A percentile compares a stretch with the other conserved stretches of the same genome.
Evolutionary conservation across 106 monocot genomes (phyloP).

Genomic region (Acorus calamus): DNA sequence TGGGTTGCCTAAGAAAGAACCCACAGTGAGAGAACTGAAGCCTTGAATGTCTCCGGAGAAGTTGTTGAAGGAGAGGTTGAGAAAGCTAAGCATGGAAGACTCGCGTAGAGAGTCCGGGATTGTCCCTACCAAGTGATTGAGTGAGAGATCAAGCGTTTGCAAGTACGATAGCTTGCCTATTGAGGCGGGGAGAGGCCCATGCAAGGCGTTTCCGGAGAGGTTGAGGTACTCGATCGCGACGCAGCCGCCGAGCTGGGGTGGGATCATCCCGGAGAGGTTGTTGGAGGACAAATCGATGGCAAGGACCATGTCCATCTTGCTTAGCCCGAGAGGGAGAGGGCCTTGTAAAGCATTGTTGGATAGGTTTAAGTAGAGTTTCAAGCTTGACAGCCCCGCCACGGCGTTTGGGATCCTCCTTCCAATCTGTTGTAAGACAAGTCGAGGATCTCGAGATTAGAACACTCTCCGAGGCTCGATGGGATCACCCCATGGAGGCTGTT

Average conservation of each 20-base stretch:
- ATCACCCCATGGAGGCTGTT: constrained; percentile 57
- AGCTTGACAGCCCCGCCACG: constrained; percentile 33
- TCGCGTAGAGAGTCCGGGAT: constrained; percentile 47
- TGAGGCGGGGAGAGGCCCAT: constrained; percentile 35
- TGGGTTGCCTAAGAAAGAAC: constrained; percentile 43
- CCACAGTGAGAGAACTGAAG: constrained; percentile 20
- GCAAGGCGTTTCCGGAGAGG: constrained; percentile 48
- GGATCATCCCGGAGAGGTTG: constrained; percentile 53
- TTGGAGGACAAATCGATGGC: constrained; percentile 68
- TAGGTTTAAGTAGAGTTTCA: constrained; percentile 69
- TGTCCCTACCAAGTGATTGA: constrained; percentile 33
- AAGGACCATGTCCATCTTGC: constrained; percentile 71
- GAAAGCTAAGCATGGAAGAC: constrained; percentile 30
- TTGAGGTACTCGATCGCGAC: constrained; percentile 75
- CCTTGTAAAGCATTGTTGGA: constrained; percentile 61
- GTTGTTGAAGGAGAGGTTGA: constrained; percentile 77
- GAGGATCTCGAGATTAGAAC: constrained; percentile 55
- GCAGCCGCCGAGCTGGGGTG: constrained; percentile 66
- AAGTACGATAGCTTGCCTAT: constrained; percentile 50
- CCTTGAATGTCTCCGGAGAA: constrained; percentile 39
- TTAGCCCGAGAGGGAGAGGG: constrained; percentile 45
- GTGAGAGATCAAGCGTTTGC: constrained; percentile 50
- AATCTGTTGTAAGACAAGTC: constrained; percentile 73
- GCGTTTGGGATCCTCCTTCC: constrained; percentile 38
- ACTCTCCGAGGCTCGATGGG: constrained; percentile 47